Base-by-base conservation (phyloP, 768 basidiomycete genomes). In the Auriculariales sp. region DNA sequence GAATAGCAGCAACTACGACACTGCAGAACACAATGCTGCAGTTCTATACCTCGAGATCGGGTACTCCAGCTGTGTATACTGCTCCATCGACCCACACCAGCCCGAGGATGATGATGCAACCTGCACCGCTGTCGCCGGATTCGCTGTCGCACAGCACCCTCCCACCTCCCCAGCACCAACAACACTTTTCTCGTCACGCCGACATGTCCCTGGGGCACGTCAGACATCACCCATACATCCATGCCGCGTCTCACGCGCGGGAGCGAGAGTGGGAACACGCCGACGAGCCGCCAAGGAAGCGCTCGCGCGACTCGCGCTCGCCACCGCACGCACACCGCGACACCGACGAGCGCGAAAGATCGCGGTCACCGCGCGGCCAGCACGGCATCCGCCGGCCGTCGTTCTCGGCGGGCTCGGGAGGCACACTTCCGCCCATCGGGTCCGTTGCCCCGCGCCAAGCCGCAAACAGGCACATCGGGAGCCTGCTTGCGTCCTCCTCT, bases 401-500 rank as follows among this genome's bases (percentile, higher is more conserved):
- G 17, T 44, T 25, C 22, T 44, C 39, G 39, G 31, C 31, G 9
- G 22, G 27, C 39, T 44, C 39, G n/a, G n/a, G n/a, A n/a, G n/a
- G n/a, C n/a, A n/a, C n/a, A n/a, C n/a, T n/a, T n/a, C n/a, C n/a
- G n/a, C n/a, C n/a, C n/a, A n/a, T n/a, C n/a, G n/a, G n/a, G 39
- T 25, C 39, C 39, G 19, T 44, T 19, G 39, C 22, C 22, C 82
- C 83, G 36, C 74, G 79, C 45, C 78, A 82, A 49, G 71, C 79
- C 50, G 76, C 75, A 14, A 79, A 81, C 31, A 88, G 88, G 85
- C 78, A 82, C 36, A 87, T 89, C 56, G 83, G 81, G 25, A 83
- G 83, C 1, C 64, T 89, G 28, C 71, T 86, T 22, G 75, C 79
- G 52, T 68, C 57, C 56, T 44, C 39, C 4, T 44, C 22, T 24